Evolutionary conservation across 805 yeast species (phyloP).

Genomic region (Kodamaea kaohsiungensis): DNA sequence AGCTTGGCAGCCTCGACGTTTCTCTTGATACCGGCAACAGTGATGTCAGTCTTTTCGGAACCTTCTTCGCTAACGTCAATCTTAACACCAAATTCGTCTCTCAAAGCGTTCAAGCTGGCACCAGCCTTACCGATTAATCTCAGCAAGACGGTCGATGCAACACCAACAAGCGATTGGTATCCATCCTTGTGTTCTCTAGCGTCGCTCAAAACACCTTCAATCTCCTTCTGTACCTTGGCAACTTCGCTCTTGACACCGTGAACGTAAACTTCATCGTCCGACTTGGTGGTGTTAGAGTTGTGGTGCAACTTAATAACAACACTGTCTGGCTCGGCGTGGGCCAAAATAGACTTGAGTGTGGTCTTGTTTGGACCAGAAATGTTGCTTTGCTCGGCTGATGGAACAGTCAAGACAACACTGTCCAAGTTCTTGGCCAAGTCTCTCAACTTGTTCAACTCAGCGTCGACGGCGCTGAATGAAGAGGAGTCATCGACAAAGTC

Average conservation of each 20-base stretch:
- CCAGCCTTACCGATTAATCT: constrained; percentile 93
- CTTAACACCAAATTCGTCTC: constrained; percentile 72
- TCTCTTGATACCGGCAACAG: constrained; percentile 69
- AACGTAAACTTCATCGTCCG: constrained; percentile 56
- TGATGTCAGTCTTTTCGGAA: constrained; percentile 45
- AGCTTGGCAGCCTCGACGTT: constrained; percentile 73
- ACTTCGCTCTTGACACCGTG: constrained; percentile 74
- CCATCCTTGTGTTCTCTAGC: constrained; percentile 51
- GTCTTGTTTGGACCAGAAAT: constrained; percentile 63
- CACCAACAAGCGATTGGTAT: constrained; percentile 48
- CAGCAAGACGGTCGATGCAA: constrained; percentile 69
- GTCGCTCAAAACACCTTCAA: constrained; percentile 56
- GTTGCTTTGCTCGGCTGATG: constrained; percentile 53
- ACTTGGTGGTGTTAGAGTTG: constrained; percentile 29
- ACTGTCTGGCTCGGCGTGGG: constrained; percentile 38
- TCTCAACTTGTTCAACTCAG: constrained; percentile 58
- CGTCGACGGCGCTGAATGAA: constrained; percentile 55
- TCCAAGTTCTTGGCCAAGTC: constrained; percentile 55
- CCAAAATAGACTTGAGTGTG: constrained; percentile 50
- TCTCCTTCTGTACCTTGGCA: constrained; percentile 49
- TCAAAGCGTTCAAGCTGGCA: constrained; percentile 61
- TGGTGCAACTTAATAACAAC: constrained; percentile 50
- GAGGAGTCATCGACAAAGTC: constrained; percentile 58
- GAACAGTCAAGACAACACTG: constrained; percentile 51
- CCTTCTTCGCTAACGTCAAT: constrained; percentile 59